phyloP scores from a whole-genome alignment of 495 filamentous ascomycete genomes.

The Podospora fimiseda region DNA sequence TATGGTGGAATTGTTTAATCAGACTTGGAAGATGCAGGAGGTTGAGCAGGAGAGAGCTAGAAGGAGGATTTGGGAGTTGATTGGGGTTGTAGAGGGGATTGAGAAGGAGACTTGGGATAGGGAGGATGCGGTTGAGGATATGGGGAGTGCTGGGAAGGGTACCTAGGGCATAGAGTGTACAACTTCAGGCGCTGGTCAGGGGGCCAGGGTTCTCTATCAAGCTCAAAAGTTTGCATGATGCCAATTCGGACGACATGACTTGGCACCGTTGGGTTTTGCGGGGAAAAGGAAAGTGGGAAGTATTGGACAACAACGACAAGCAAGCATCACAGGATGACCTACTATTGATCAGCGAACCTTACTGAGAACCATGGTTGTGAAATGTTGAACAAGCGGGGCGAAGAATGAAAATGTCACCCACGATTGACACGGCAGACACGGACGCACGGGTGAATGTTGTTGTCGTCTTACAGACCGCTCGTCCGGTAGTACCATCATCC shows the following conservation, averaged over 20 bases:
- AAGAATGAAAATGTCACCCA: neutral
- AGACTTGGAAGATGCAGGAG: constrained; percentile 63
- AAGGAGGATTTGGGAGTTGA: constrained; percentile 46
- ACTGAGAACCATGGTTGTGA: too few species aligned
- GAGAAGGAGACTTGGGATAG: constrained; percentile 74
- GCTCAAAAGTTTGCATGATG: neutral
- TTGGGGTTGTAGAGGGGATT: constrained; percentile 50
- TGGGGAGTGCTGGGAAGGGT: constrained; percentile 43
- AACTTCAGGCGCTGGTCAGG: too few species aligned
- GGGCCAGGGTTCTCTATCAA: too few species aligned
- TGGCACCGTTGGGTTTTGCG: neutral
- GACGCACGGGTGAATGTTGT: constrained; percentile 22
- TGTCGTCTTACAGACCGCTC: constrained; percentile 5
- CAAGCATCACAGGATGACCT: too few species aligned
- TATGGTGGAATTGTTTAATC: constrained; percentile 57
- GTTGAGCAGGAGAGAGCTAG: constrained; percentile 43
- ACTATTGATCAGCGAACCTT: too few species aligned
- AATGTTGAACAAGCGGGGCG: neutral
- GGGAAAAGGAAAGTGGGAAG: neutral
- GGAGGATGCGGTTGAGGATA: constrained; percentile 62
- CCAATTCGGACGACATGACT: constrained; percentile 1
- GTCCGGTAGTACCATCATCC: neutral
- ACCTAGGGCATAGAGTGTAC: too few species aligned
- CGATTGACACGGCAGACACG: too few species aligned
- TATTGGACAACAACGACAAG: neutral